Percentiles rank a stretch among this genome's conserved stretches.
Conservation (phyloP, 2,329 filamentous ascomycete species). For the Aspergillaceae sp. region DNA sequence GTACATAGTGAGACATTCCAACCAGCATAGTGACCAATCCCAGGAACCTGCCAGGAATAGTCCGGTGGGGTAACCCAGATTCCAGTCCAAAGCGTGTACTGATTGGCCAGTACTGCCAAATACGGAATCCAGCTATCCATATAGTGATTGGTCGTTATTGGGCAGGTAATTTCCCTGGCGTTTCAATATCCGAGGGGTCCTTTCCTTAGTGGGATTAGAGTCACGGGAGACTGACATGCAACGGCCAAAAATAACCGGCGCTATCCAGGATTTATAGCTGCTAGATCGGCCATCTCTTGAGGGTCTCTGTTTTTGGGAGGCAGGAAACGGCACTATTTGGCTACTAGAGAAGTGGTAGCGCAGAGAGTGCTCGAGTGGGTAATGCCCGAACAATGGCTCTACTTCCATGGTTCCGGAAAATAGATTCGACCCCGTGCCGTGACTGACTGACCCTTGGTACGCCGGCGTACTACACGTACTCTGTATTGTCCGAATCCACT, state of each 20-base stretch:
- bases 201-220: neutral
- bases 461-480: no score
- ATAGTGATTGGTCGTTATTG: neutral
- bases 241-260: neutral
- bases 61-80: neutral
- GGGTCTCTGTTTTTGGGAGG: no score
- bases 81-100: neutral
- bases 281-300: neutral
- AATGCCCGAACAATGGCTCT: no score
- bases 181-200: neutral
- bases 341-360: no score
- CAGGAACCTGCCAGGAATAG: neutral
- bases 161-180: neutral
- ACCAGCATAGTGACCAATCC: neutral
- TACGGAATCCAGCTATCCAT: neutral
- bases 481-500: no score
- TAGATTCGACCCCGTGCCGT: no score
- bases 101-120: neutral
- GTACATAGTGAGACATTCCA: slow-evolving; percentile 9
- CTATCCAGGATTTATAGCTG: neutral
- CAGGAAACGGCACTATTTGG: no score
- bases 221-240: neutral
- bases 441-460: no score
- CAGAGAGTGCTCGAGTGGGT: no score
- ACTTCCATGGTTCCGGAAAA: no score